Percentiles rank a stretch among this genome's conserved stretches.
Evolutionary conservation across 345 rosid species (phyloP).

Genomic region (Ceriops decandra): DNA sequence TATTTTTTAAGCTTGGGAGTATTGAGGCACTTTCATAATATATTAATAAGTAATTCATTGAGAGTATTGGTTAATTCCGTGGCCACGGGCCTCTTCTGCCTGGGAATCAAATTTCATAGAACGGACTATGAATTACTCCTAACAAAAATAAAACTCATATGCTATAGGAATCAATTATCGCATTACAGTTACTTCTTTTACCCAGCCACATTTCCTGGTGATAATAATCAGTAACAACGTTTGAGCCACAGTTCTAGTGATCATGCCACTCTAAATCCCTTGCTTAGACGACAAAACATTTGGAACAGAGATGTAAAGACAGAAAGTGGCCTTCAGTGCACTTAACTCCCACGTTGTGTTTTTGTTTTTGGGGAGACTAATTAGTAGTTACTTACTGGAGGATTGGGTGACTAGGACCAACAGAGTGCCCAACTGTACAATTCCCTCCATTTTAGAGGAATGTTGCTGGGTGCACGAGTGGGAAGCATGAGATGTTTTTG

Average conservation of each 20-base stretch:
- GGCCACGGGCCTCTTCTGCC: slow-evolving; percentile 3
- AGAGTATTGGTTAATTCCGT: not conserved
- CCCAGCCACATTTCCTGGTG: slow-evolving; percentile 40
- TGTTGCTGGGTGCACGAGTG: no score
- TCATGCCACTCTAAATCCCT: slow-evolving; percentile 55
- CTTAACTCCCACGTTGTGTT: no score
- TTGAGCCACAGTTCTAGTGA: slow-evolving; percentile 44
- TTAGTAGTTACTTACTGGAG: no score
- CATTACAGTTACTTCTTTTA: slow-evolving; percentile 29
- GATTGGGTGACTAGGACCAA: no score
- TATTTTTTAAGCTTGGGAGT: no score
- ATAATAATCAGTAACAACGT: slow-evolving; percentile 37
- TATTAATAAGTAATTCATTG: no score
- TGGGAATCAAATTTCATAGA: not conserved
- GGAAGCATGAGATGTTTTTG: no score
- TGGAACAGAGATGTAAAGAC: not conserved
- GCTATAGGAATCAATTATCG: not conserved
- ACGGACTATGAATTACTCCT: not conserved
- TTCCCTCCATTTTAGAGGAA: no score
- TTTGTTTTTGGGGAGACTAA: no score
- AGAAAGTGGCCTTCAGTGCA: no score
- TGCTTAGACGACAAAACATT: slow-evolving; percentile 7
- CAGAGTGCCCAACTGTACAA: no score
- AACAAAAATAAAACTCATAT: not conserved
- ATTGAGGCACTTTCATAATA: no score